phyloP scores from a whole-genome alignment of 352 stramenopile genomes.

The Sclerospora graminicola region DNA sequence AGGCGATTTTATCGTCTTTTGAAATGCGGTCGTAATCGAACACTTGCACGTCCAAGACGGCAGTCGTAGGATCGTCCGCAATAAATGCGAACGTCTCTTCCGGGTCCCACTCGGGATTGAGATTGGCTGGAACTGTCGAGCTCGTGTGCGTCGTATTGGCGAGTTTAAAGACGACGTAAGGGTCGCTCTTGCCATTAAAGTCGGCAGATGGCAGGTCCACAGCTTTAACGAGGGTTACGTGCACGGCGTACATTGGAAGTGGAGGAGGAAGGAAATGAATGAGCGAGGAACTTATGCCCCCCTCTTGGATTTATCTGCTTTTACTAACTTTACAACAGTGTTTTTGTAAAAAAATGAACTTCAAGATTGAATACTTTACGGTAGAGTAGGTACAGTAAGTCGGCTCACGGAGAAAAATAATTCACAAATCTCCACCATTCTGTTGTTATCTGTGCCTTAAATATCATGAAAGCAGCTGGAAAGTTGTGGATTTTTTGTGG shows the following conservation, averaged over 20 bases:
- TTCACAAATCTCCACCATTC: too few species aligned
- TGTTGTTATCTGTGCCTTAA: too few species aligned
- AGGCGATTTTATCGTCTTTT: conserved; percentile 72
- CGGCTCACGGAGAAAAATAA: too few species aligned
- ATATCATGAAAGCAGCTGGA: too few species aligned
- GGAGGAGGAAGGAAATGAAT: neutral
- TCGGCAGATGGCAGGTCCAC: conserved; percentile 60
- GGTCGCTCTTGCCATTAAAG: conserved; percentile 80
- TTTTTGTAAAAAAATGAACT: too few species aligned
- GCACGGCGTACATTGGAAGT: conserved; percentile 36
- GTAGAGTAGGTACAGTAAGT: too few species aligned
- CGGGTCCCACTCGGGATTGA: conserved; percentile 64
- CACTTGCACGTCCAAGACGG: conserved; percentile 51
- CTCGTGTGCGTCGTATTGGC: conserved; percentile 57
- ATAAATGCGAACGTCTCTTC: conserved; percentile 60
- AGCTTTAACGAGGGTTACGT: conserved; percentile 63
- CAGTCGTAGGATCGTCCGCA: conserved; percentile 36
- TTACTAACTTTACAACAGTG: too few species aligned
- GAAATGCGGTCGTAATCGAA: conserved; percentile 70
- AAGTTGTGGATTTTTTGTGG: too few species aligned
- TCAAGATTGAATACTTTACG: too few species aligned
- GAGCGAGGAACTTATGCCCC: neutral
- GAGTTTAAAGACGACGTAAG: conserved; percentile 71
- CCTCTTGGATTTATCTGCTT: neutral
- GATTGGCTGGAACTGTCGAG: conserved; percentile 38